phyloP scores from a whole-genome alignment of 78 protist genomes.

The slime mould (Dictyostelium discoideum) region DNA sequence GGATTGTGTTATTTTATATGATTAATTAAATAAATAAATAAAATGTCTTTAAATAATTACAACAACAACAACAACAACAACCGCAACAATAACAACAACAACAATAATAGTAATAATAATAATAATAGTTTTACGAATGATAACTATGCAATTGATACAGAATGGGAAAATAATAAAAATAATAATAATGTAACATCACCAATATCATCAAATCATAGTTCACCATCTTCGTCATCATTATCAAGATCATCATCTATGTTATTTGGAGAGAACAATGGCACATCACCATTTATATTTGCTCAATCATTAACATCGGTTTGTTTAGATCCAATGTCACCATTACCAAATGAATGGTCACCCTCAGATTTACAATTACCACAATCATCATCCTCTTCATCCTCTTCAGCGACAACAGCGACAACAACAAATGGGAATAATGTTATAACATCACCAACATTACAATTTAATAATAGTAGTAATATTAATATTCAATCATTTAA shows the following conservation, averaged over 20 bases:
- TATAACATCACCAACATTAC: neutral
- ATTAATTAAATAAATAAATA: no score
- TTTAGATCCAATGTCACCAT: constrained; percentile 55
- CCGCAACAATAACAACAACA: neutral
- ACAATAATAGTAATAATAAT: neutral
- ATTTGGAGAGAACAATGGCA: constrained; percentile 38
- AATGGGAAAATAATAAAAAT: neutral
- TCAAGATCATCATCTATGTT: constrained; percentile 42
- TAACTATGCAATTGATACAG: neutral
- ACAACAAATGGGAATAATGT: neutral
- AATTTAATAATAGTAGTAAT: neutral
- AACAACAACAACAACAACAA: neutral
- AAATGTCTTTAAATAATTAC: neutral
- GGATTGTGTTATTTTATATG: no score
- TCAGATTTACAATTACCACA: constrained; percentile 37
- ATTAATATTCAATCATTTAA: constrained; percentile 5
- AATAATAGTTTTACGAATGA: neutral
- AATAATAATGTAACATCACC: neutral
- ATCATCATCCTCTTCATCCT: neutral
- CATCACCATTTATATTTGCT: constrained; percentile 71
- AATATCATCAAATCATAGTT: neutral
- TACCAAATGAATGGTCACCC: constrained; percentile 56
- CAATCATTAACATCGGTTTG: constrained; percentile 66
- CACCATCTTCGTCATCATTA: neutral
- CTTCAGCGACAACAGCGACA: neutral